Evolutionary conservation across 257 asterid species (phyloP), one percentile per base, ranked within the genome.

Genomic region (Solanum chilense): DNA sequence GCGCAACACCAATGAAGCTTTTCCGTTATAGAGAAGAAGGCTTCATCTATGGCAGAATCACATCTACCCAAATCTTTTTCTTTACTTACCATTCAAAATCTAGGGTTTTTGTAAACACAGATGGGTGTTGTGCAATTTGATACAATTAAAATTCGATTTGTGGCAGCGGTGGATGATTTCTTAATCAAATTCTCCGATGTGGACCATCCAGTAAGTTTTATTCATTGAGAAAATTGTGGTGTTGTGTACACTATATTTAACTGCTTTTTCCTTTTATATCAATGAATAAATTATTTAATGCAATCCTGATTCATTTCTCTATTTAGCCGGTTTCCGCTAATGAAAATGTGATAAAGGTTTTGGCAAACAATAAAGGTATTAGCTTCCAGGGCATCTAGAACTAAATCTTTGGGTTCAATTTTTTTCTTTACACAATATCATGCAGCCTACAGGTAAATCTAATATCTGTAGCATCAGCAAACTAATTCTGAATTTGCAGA

Each of bases 241-340:
- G 33, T 31, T 29, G 18, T 45, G 11, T 20, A 11, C 66, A 10
- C 62, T 77, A 84, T 49, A 68, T 29, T 85, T 60, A 74, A 88
- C 47, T 45, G 84, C 66, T 75, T 29, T 89, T 81, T 85, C 73
- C n/a, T 88, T 87, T 86, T 60, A 82, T 56, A 52, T 52, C 62
- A 16, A 52, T 52, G 58, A 78, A 89, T 89, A 56, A 58, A 37
- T 73, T 84, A 84, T 29, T 45, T 31, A 86, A 95, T 95, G 99
- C 98, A 89, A 96, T 96, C 89, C 99, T 95, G 99, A 86, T 96
- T 95, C 94, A n/a, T n/a, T 42, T 91, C 91, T 85, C 91, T 95
- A 60, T 49, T 41, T 90, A 93, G 93, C 98, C 99, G 41, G 93
- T 93, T 89, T 94, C 98, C 66, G 89, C 98, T 44, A 94, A 91